Base-by-base conservation (phyloP, 2,329 filamentous ascomycete genomes). In the Botrytis fragariae region DNA sequence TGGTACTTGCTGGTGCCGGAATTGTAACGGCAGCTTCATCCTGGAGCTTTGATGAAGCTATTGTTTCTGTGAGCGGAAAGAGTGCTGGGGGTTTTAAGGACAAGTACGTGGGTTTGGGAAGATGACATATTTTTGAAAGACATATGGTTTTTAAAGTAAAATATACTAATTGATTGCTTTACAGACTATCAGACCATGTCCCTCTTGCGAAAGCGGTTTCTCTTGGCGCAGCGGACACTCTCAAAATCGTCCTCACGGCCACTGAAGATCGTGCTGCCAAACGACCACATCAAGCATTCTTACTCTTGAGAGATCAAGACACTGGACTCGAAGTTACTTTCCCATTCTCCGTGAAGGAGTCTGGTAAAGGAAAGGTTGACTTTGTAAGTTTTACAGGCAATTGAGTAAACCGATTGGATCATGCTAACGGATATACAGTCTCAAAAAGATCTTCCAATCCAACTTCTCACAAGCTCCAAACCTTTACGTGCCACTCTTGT, bases 251-350 rank as follows among this genome's bases (percentile, higher is more conserved):
- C 77, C 85, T 99, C 79, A 97, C 94, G 48, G 88, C 93, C 14
- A 92, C 92, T 81, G 93, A 97, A 80, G 91, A 89, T 81, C 90
- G 90, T 83, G 91, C 90, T 78, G 87, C 89, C 64, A 95, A 94
- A 86, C 90, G 93, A 77, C 94, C 96, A 78, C 96, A 99, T 83
- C 96, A 99, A 84, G 94, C 94, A 9, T 98, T 98, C 85, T 87
- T 99, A 71, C 87, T 96, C 25, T 84, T 99, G 73, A 91, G 89
- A 78, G 94, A 98, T 78, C 85, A 87, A 18, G 84, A 86, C 20
- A 91, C 90, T 18, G 93, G 93, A 51, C 86, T 99, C 64, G 95
- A 98, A 83, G 91, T 94, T 37, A 94, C 95, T 1, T 97, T 95
- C 79, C 90, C 94, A 1, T 87, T 99, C 78, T 91, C 85, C 18